Base-by-base conservation (phyloP, 2,329 filamentous ascomycete species). In the Scorias spongiosa region DNA sequence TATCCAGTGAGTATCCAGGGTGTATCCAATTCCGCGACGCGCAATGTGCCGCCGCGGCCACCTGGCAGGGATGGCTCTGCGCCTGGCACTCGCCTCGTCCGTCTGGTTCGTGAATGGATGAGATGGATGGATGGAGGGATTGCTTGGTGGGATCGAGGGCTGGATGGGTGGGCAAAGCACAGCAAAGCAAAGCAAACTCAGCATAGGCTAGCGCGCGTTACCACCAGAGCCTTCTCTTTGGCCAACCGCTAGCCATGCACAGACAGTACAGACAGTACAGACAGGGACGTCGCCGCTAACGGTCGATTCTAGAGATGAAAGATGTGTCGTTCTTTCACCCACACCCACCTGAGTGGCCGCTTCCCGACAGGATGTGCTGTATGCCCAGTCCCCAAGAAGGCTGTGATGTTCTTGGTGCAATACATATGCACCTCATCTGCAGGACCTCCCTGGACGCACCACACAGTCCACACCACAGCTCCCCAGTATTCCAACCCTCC, bases 261-360 rank as follows among this genome's bases (percentile, higher is more conserved):
- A 42, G 47, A 47, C 49, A 47, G 50, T 51, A 44, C 47, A 44
- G 44, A 43, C 45, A 48, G 45, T 51, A 44, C 47, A 44, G 44
- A 43, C 45, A 48, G 45, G 48, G 47, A 49, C 46, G 36, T 46
- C 42, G 44, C 47, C 51, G 51, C 51, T 52, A 53, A 41, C 40
- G 42, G 48, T 42, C 42, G 47, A 39, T 42, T 46, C 12, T 36
- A 42, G 47, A 43, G 41, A 46, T 44, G 48, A 44, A 44, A 49
- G 46, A 49, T 49, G 52, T 54, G 49, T 54, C 49, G 51, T 47
- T 42, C 38, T 30, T 36, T 44, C 40, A 30, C 42, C 38, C 30
- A 26, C 42, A 36, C 36, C 40, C 48, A 47, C 41, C 43, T 42
- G 42, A 26, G 37, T 38, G 46, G 37, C 44, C 48, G 46, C 44